Evolutionary conservation across 2,329 filamentous ascomycete species (phyloP), one percentile per base, ranked within the genome.

Genomic region (Fonsecaea multimorphosa): DNA sequence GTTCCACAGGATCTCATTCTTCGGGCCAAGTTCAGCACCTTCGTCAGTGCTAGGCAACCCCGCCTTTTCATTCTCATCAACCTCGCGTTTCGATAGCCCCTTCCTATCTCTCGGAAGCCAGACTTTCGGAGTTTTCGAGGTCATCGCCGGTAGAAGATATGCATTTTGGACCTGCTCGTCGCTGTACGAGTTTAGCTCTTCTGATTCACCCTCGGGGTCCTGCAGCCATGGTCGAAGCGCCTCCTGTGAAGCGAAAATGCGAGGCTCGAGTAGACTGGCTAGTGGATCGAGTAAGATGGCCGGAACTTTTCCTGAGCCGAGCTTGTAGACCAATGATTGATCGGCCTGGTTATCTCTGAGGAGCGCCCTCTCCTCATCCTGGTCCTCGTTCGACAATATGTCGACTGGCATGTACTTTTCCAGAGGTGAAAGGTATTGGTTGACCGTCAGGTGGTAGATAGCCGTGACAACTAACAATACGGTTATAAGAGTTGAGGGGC

Each of bases 71-170:
- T 95, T 83, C 77, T 96, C 92, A 73, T 93, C 89, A 40, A 95
- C 83, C 77, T 96, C 93, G 73, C 93, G 89, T 70, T 84, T 84
- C 58, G 89, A 92, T 36, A 96, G 85, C 3, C 91, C 91, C 51
- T 87, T 87, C 1, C 83, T 78, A 73, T 97, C 93, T 62, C 85
- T 83, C 0, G 93, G 92, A 29, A 97, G 91, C 93, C 93, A 96
- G 2, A 96, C 80, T 36, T 89, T 81, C 0, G 91, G 91, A 2
- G 85, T 80, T 62, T 82, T 72, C 65, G 86, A 84, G 12, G 79
- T 85, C 70, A 95, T 83, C 0, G 89, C 87, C 0, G 92, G 91
- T 68, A 93, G 87, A 74, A 86, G 85, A 77, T 92, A 94, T 0
- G 91, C 93, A 53, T 90, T 85, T 3, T 82, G 80, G 67, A 89